Percentiles rank a stretch among this genome's conserved stretches.
Evolutionary conservation across 2,329 filamentous ascomycete species (phyloP).

Genomic region (Thielaviopsis musarum): DNA sequence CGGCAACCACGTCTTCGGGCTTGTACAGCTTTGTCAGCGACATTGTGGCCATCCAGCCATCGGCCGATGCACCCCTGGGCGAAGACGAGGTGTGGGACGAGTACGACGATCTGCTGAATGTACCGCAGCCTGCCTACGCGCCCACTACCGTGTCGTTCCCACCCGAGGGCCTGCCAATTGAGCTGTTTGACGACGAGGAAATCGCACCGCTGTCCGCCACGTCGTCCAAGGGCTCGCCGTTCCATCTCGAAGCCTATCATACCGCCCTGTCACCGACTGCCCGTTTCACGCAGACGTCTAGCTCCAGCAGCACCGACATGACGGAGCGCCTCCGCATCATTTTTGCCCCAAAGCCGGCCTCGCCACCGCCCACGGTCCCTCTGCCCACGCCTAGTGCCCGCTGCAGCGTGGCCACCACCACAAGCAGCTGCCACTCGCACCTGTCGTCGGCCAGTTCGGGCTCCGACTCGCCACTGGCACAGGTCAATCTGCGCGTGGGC

Average conservation of each 20-base stretch:
- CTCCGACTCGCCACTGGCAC: constrained; percentile 45
- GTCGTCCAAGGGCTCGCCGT: constrained; percentile 38
- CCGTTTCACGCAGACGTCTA: constrained; percentile 36
- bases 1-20: constrained; percentile 21
- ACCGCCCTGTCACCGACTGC: constrained; percentile 23
- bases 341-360: constrained; percentile 19
- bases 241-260: constrained; percentile 36
- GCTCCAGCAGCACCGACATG: constrained; percentile 38
- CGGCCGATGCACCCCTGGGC: constrained; percentile 40
- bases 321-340: constrained; percentile 33
- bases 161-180: constrained; percentile 84
- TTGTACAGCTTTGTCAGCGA: constrained; percentile 37
- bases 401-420: neutral
- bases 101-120: constrained; percentile 71
- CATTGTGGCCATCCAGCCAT: constrained; percentile 50
- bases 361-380: neutral
- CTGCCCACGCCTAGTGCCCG: neutral
- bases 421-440: neutral
- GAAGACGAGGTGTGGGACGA: constrained; percentile 92
- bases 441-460: constrained; percentile 28
- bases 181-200: constrained; percentile 48
- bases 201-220: constrained; percentile 33
- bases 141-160: constrained; percentile 66
- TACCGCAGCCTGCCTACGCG: constrained; percentile 35
- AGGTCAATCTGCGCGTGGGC: constrained; percentile 61